Percentiles rank a stretch among this genome's conserved stretches.
phyloP scores from a whole-genome alignment of 2,329 filamentous ascomycete species.

The Xylaria sp. region DNA sequence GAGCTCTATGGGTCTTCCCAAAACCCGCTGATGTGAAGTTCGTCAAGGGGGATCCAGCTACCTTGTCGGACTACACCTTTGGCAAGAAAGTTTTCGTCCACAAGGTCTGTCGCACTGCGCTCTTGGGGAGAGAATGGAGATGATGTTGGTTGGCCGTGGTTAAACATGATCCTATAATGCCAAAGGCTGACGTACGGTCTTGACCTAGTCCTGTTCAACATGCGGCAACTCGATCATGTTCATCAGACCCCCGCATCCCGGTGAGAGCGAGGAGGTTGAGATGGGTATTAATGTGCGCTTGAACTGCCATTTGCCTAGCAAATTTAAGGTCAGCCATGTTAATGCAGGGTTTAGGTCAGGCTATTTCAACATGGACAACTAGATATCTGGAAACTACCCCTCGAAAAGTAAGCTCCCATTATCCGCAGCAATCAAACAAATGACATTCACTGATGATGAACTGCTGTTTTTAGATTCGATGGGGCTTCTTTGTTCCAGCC shows the following conservation, averaged over 20 bases:
- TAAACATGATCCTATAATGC: neutral
- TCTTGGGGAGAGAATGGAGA: neutral
- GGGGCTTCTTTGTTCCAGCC: slow-evolving; percentile 4
- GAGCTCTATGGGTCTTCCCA: slow-evolving; percentile 6
- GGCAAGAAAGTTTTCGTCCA: slow-evolving; percentile 7
- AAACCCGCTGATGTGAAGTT: slow-evolving; percentile 5
- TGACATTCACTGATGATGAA: neutral
- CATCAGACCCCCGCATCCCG: neutral
- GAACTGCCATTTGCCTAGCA: neutral
- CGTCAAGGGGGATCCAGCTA: slow-evolving; percentile 6
- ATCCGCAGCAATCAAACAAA: too few species aligned
- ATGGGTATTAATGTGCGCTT: slow-evolving; percentile 7
- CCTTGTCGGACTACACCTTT: slow-evolving; percentile 8
- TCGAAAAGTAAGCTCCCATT: neutral
- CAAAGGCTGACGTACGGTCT: neutral
- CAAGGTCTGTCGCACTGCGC: slow-evolving; percentile 2
- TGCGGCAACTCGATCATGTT: slow-evolving; percentile 16
- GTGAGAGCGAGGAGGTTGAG: neutral
- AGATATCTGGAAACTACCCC: slow-evolving; percentile 9
- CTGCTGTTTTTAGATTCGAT: neutral
- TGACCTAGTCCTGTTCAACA: slow-evolving; percentile 1
- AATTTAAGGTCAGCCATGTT: neutral
- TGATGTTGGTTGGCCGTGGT: neutral
- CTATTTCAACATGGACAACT: slow-evolving; percentile 12
- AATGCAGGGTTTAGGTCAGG: neutral